phyloP scores from a whole-genome alignment of 2,329 filamentous ascomycete species.

The Esteya vermicola region DNA sequence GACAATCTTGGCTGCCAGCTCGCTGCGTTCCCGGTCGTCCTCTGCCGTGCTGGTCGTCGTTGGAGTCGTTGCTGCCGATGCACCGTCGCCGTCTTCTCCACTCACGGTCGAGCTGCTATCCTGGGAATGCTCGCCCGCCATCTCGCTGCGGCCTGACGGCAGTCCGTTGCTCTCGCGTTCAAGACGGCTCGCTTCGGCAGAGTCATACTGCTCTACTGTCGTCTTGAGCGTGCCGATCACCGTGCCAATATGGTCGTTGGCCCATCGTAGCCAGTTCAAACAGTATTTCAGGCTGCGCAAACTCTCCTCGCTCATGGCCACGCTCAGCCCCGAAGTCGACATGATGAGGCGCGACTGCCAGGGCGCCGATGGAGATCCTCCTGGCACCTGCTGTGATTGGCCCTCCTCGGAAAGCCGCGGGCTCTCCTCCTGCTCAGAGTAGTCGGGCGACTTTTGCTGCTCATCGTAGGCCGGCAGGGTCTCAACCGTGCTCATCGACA shows the following conservation, averaged over 20 bases:
- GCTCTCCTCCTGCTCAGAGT: constrained; percentile 41
- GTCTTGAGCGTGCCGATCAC: constrained; percentile 61
- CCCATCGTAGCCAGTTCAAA: constrained; percentile 63
- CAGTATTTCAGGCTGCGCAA: constrained; percentile 75
- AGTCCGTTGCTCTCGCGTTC: neutral
- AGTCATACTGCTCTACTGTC: constrained; percentile 70
- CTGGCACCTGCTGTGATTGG: neutral
- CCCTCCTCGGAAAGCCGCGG: neutral
- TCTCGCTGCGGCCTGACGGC: neutral
- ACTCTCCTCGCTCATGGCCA: constrained; percentile 83
- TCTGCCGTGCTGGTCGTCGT: too few relatives aligned
- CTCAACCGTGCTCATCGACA: constrained; percentile 57
- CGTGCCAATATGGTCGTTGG: constrained; percentile 66
- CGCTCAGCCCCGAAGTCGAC: constrained; percentile 78
- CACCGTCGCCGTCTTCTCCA: too few relatives aligned
- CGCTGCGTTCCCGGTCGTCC: constrained; percentile 25
- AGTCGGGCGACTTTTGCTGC: constrained; percentile 57
- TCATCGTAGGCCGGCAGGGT: constrained; percentile 76
- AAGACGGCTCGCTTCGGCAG: constrained; percentile 15
- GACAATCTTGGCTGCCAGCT: constrained; percentile 50
- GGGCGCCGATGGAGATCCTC: constrained; percentile 12
- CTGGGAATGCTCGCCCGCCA: neutral
- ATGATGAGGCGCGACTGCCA: constrained; percentile 82
- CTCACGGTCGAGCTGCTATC: neutral
- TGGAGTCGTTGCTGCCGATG: too few relatives aligned